Percentiles rank a stretch among this genome's conserved stretches.
Evolutionary conservation across 192 early-diverging fungal species (phyloP).

Genomic region (Coemansia javaensis): DNA sequence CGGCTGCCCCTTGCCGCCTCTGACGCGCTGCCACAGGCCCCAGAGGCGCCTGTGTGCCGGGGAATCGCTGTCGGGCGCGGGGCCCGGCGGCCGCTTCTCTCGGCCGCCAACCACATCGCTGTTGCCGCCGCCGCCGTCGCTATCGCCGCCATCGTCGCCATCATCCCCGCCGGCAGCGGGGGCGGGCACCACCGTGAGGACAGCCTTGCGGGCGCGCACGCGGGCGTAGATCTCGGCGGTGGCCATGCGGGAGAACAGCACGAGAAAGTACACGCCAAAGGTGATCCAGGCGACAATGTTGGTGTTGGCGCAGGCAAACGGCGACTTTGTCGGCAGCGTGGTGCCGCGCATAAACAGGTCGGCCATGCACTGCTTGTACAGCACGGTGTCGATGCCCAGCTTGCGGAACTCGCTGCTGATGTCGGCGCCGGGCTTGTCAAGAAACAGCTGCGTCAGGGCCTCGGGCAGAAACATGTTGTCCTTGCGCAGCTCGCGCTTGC

Average conservation of each 20-base stretch:
- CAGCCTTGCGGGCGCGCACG: slow-evolving; percentile 30
- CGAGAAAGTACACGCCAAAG: slow-evolving; percentile 38
- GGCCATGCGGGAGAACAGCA: slow-evolving; percentile 32
- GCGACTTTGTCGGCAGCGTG: slow-evolving; percentile 26
- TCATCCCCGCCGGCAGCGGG: background rate
- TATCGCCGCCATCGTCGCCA: background rate
- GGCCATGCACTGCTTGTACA: slow-evolving; percentile 41
- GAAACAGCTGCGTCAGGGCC: slow-evolving; percentile 30
- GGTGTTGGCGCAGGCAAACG: slow-evolving; percentile 50
- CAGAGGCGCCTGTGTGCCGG: too few species aligned
- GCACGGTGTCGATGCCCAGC: slow-evolving; percentile 16
- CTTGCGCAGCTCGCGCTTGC: slow-evolving; percentile 15
- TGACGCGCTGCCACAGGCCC: background rate
- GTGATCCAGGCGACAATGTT: slow-evolving; percentile 50
- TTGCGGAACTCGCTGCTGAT: slow-evolving; percentile 15
- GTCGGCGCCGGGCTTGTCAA: slow-evolving; percentile 31
- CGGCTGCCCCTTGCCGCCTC: background rate
- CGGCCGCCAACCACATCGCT: too few species aligned
- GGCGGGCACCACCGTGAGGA: slow-evolving; percentile 3
- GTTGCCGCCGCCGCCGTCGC: too few species aligned
- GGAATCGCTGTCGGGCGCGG: too few species aligned
- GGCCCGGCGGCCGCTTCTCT: too few species aligned
- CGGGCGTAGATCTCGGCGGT: slow-evolving; percentile 28
- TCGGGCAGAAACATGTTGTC: slow-evolving; percentile 31
- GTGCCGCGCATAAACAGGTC: slow-evolving; percentile 39